Base-by-base conservation (phyloP, 2,329 filamentous ascomycete species). In the Sporothrix euskadiensis region DNA sequence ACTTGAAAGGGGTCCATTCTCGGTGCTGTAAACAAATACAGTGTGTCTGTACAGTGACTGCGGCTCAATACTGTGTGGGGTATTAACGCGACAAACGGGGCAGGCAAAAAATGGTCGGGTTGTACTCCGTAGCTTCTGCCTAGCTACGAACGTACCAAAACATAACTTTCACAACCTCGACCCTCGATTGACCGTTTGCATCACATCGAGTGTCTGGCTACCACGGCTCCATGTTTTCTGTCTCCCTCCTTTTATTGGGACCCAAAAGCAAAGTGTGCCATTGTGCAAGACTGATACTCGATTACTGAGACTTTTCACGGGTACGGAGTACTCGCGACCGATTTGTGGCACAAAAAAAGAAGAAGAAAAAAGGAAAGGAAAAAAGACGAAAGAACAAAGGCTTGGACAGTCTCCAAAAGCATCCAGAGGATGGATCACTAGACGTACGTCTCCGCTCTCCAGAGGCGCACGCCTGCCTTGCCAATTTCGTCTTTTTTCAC, bases 51-150 rank as follows among this genome's bases (percentile, higher is more conserved):
- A 68, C 65, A 35, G 44, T 68, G 22, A n/a, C 3, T 30, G 14
- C 41, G 3, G 6, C 0, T 52, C 0, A 32, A n/a, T 3, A 68
- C 65, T 52, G 65, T 68, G 44, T 49, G 65, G 65, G 63, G 26
- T 39, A 12, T 47, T 8, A 16, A 30, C 63, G 63, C 65, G 65
- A 49, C 44, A 35, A 12, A 19, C 41, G 26, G 26, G 32, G 26
- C 9, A 12, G 7, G 26, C 22, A 68, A 8, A 68, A 68, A 68
- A 68, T 52, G 44, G 26, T 52, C 10, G 14, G 44, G 30, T 52
- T n/a, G n/a, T n/a, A n/a, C n/a, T n/a, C n/a, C 44, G 44, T 68
- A n/a, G 41, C 30, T 52, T 68, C 65, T 68, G 65, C 65, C 65
- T 68, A 52, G 41, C 65, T 16, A 26, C 26, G 26, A 26, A 26